Evolutionary conservation across 768 basidiomycete species (phyloP), one percentile per base, ranked within the genome.

Genomic region (Leccinum subgranulosum): DNA sequence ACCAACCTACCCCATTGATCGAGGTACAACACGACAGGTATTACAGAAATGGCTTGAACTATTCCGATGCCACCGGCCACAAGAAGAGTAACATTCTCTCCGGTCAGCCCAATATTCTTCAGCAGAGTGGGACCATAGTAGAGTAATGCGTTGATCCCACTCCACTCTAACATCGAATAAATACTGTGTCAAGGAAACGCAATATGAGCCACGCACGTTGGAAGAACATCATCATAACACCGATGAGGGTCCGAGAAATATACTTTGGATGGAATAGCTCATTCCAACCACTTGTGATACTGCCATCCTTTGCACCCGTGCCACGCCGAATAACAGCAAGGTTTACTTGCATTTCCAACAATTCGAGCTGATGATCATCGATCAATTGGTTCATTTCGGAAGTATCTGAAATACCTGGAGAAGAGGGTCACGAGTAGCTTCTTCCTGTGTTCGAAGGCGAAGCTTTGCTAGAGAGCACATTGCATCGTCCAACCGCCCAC

Each of bases 121-220:
- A 92, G 81, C 3, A 93, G 76, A 0, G 83, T 84, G 1, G 91
- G 91, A 1, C 90, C 90, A 62, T 91, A 93, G 64, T 92, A 93
- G 8, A 92, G 75, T 31, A 93, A 68, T 10, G 91, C 90, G 65
- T 92, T 93, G 60, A 92, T 93, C 2, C 91, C 91, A 57, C 84
- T 87, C 91, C 91, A 92, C 74, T 92, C 90, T 92, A 64, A 14
- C 17, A 25, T 17, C 11, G 2, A 3, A 15, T 58, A 11, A 56
- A 31, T 49, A 51, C 17, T 7, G n/a, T 47, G n/a, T 19, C 29
- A 48, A 49, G 31, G 15, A 25, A 53, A 54, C 17, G 51, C n/a
- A 31, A 41, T 7, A 49, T 47, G 23, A 25, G 3, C 49, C 17
- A 72, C 85, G 41, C 61, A 90, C 90, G 91, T 72, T 93, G 91